Percentiles rank a stretch among this genome's conserved stretches.
Conservation (phyloP, 441 rosid species). For the Gossypium schwendimanii region DNA sequence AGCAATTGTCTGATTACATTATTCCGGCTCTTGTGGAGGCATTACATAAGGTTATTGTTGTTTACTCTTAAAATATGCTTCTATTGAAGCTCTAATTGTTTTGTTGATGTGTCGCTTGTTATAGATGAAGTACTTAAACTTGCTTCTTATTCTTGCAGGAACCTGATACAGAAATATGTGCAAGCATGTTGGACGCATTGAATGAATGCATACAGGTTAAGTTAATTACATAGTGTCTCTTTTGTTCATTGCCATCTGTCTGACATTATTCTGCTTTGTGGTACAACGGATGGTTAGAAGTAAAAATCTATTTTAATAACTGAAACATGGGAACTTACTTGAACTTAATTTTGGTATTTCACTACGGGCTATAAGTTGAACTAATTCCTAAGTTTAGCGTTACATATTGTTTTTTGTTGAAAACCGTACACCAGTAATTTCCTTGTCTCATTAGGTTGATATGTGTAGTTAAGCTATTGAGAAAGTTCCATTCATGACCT, state of each 20-base stretch:
- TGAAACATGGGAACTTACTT: background rate
- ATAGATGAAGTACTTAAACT: conserved; percentile 1
- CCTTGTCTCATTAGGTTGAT: background rate
- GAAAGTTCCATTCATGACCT: background rate
- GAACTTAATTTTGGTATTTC: background rate
- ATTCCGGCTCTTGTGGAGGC: conserved; percentile 94
- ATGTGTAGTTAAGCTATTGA: background rate
- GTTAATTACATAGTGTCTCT: background rate
- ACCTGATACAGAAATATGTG: conserved; percentile 95
- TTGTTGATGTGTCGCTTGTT: background rate
- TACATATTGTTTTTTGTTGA: background rate
- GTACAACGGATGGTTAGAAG: background rate
- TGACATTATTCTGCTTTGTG: background rate
- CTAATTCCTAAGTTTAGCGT: background rate
- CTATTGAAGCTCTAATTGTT: conserved; percentile 4
- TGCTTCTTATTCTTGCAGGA: conserved; percentile 55
- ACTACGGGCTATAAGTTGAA: background rate
- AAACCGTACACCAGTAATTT: background rate
- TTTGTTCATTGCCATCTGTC: background rate
- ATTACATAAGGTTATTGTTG: conserved; percentile 67
- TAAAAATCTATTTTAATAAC: background rate
- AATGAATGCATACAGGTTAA: conserved; percentile 94
- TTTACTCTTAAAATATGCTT: conserved; percentile 1
- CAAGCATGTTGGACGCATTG: conserved; percentile 90
- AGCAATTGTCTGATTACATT: conserved; percentile 87